Evolutionary conservation across 2,329 filamentous ascomycete species (phyloP), one percentile per base, ranked within the genome.

Genomic region (Annulohypoxylon truncatum): DNA sequence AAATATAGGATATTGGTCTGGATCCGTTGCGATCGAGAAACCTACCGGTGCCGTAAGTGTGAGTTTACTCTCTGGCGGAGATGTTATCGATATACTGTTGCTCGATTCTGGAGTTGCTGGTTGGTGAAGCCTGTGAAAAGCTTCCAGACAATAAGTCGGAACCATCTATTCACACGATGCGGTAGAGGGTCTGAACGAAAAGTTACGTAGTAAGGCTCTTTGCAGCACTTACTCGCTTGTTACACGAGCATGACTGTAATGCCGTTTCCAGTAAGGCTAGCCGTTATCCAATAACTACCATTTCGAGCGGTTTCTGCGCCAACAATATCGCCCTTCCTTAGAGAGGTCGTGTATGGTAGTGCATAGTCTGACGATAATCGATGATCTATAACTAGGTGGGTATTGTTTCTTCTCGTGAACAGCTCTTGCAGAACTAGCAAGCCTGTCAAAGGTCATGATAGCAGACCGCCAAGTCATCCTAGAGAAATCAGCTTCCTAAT

Each of bases 31-130:
- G 54, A 66, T 74, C 28, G 62, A 61, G 12, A 57, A 61, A 15
- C 64, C 68, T 18, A 72, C 66, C 1, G 72, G 73, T 3, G 68
- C 69, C 1, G 66, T 74, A 4, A 74, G 72, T 52, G 65, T 72
- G 13, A 71, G 61, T 8, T 56, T 74, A 28, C n/a, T 71, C 18
- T 60, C 46, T 8, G 66, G 59, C 12, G 57, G 51, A 6, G 22
- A 61, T 29, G 65, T 67, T 24, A 44, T 73, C 12, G 73, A 75
- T 51, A 72, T 56, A 1, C 51, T 75, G 15, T 59, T 75, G 28
- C 58, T 75, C 15, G 52, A 66, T 64, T 68, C 61, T 35, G 72
- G 72, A 13, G 62, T 74, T 28, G 72, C 72, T 40, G 72, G 73
- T 4, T 75, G 73, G 72, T 75, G 38, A 61, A 59, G 47, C 29